These are phyloP conservation scores for Thalassiosira pacifica DNA, from an alignment of 352 stramenopile species.

Conservation along the genomic window DNA sequence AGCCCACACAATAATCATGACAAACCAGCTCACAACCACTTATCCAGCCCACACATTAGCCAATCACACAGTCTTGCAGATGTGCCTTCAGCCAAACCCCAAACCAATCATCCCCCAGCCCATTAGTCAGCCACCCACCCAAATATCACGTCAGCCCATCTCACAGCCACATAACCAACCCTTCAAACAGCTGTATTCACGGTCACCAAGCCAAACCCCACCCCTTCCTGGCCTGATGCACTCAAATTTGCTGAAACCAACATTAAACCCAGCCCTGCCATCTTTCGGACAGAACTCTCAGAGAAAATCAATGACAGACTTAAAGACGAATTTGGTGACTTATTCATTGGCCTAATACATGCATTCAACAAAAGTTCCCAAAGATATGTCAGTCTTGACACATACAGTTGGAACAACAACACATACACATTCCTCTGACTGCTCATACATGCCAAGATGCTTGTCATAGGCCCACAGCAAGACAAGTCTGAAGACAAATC, in stretches of 20 bases:
- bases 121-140: no score
- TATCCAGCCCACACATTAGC: no score
- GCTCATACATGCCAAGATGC: neutral
- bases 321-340: neutral
- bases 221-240: neutral
- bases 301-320: neutral
- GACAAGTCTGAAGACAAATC: neutral
- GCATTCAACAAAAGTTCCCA: neutral
- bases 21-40: no score
- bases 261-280: neutral
- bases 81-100: no score
- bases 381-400: neutral
- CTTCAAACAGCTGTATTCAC: neutral
- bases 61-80: no score
- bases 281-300: neutral
- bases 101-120: no score
- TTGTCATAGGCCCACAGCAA: no score
- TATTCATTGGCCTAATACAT: neutral
- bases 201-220: neutral
- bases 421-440: neutral
- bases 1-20: no score
- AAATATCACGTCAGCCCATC: neutral
- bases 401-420: neutral
- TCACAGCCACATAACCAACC: neutral
- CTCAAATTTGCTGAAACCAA: neutral